These are phyloP conservation scores for Corylus americana DNA, from an alignment of 306 rosid genomes.

Conservation along the genomic window DNA sequence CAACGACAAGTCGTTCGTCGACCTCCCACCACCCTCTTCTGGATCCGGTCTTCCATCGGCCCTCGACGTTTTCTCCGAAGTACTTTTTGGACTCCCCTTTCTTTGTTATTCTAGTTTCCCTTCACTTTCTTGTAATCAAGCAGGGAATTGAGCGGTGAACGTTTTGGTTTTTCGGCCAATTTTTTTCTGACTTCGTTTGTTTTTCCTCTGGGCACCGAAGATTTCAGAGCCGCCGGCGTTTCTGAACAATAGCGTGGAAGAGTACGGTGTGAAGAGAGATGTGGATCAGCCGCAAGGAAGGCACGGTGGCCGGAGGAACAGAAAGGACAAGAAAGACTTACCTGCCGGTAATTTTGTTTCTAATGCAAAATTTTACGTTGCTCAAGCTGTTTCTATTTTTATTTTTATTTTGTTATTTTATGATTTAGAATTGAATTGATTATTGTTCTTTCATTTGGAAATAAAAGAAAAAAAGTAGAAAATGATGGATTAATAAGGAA, in stretches of 20 bases:
- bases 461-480: too few relatives aligned
- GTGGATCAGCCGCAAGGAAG: slow-evolving; percentile 52
- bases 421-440: not conserved
- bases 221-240: slow-evolving; percentile 86
- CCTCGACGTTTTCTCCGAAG: slow-evolving; percentile 88
- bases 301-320: slow-evolving; percentile 51
- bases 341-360: slow-evolving; percentile 50
- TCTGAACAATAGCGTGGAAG: slow-evolving; percentile 76
- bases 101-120: not conserved
- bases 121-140: not conserved
- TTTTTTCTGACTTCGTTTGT: not conserved
- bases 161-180: not conserved
- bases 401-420: not conserved
- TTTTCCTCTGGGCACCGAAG: slow-evolving; percentile 26
- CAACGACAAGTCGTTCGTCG: slow-evolving; percentile 60
- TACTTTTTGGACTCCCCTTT: slow-evolving; percentile 21
- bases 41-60: slow-evolving; percentile 81
- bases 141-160: not conserved
- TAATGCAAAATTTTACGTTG: not conserved
- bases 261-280: slow-evolving; percentile 39
- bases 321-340: slow-evolving; percentile 70
- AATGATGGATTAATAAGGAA: too few relatives aligned
- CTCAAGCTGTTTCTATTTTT: not conserved
- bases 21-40: slow-evolving; percentile 55
- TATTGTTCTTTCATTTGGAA: not conserved